These are phyloP conservation scores for Rhizomucor pusillus DNA, from an alignment of 371 early-diverging fungal genomes.

Conservation along the genomic window DNA sequence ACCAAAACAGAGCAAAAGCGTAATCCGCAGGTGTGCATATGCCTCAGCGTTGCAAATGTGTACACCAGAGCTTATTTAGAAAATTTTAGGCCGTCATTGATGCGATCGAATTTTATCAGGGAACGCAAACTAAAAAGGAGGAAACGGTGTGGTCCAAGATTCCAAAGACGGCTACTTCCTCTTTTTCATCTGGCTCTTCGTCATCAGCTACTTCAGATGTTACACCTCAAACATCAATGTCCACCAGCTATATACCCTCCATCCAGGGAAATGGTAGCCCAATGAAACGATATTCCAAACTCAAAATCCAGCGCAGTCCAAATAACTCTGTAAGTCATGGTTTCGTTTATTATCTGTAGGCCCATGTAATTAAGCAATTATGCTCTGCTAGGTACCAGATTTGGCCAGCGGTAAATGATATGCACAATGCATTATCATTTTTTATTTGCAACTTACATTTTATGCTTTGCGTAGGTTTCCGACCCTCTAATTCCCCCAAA, in stretches of 20 bases:
- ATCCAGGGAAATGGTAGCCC: constrained; percentile 12
- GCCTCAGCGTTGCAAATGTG: background rate
- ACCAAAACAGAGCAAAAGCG: constrained; percentile 91
- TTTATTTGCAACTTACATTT: too few species aligned
- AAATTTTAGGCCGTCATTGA: constrained; percentile 77
- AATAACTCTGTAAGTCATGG: background rate
- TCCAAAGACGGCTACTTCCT: constrained; percentile 35
- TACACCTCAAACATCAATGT: background rate
- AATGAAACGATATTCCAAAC: constrained; percentile 12
- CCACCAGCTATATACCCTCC: background rate
- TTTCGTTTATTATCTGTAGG: too few species aligned
- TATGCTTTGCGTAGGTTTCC: too few species aligned
- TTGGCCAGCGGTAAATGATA: too few species aligned
- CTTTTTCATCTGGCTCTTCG: constrained; percentile 10
- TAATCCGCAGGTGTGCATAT: constrained; percentile 75
- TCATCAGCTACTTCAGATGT: constrained; percentile 1
- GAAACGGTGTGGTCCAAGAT: constrained; percentile 89
- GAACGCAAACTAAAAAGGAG: constrained; percentile 58
- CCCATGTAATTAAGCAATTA: background rate
- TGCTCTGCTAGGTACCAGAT: too few species aligned
- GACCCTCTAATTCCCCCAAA: too few species aligned
- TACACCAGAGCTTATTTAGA: background rate
- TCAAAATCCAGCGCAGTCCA: constrained; percentile 7
- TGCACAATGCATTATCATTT: too few species aligned
- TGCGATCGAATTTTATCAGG: constrained; percentile 88